phyloP scores from a whole-genome alignment of 441 rosid species.

The Gossypium armourianum region DNA sequence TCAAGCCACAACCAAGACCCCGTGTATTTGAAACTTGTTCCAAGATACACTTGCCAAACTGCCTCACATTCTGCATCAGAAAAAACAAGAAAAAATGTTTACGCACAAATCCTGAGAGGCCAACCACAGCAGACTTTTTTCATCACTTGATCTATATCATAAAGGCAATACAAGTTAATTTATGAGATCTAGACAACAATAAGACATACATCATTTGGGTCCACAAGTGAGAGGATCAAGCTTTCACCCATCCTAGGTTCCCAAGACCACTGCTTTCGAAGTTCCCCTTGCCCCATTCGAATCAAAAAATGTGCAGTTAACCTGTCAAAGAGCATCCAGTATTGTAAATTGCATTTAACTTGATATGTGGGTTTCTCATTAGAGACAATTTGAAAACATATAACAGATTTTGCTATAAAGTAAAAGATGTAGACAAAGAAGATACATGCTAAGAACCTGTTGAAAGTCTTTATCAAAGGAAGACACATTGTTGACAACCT shows the following conservation, averaged over 20 bases:
- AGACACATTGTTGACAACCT: conserved; percentile 58
- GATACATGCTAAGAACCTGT: conserved; percentile 42
- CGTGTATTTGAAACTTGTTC: conserved; percentile 75
- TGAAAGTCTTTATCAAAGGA: conserved; percentile 60
- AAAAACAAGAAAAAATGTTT: conserved; percentile 1
- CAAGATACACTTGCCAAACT: conserved; percentile 73
- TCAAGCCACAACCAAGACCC: conserved; percentile 75
- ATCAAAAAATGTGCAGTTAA: conserved; percentile 63
- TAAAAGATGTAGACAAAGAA: conserved; percentile 2
- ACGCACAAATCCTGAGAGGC: neutral
- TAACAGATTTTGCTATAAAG: neutral
- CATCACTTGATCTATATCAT: neutral
- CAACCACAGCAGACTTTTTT: neutral
- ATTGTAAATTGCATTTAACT: neutral
- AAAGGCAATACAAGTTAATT: neutral
- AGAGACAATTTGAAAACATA: conserved; percentile 2
- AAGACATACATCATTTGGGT: conserved; percentile 76
- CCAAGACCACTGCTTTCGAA: conserved; percentile 81
- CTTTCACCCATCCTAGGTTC: conserved; percentile 84
- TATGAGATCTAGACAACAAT: conserved; percentile 13
- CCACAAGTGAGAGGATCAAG: conserved; percentile 75
- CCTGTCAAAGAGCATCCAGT: conserved; percentile 38
- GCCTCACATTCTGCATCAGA: conserved; percentile 70
- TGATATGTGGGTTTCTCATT: neutral
- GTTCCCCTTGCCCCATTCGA: conserved; percentile 57